phyloP scores from a whole-genome alignment of 2,329 filamentous ascomycete genomes.

The Decorospora gaudefroyi region DNA sequence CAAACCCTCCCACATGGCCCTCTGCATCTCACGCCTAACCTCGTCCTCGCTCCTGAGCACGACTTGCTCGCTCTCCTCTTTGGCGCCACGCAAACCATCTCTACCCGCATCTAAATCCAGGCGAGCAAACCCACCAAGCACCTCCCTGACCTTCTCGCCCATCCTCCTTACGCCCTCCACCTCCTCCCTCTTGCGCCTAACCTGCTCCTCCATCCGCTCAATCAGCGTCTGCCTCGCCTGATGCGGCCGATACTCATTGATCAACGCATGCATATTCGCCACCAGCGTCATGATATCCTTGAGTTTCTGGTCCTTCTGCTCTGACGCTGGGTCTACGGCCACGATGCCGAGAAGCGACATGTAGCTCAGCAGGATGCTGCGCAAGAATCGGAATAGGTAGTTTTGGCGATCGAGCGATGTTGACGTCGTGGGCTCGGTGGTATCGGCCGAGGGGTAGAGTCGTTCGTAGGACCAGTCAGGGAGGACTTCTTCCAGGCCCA shows the following conservation, averaged over 20 bases:
- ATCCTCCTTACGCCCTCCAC: constrained; percentile 69
- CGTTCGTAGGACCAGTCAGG: constrained; percentile 72
- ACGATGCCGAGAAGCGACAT: constrained; percentile 79
- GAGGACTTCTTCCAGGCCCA: constrained; percentile 57
- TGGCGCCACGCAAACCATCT: neutral
- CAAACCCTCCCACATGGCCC: constrained; percentile 44
- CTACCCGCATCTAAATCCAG: constrained; percentile 13
- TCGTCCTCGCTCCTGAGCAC: constrained; percentile 17
- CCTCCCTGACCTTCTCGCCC: constrained; percentile 71
- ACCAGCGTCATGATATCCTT: constrained; percentile 79
- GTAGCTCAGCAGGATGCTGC: constrained; percentile 86
- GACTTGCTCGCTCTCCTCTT: constrained; percentile 21
- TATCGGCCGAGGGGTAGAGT: constrained; percentile 59
- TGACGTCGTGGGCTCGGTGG: constrained; percentile 22
- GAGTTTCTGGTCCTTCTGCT: constrained; percentile 71
- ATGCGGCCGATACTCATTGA: constrained; percentile 93
- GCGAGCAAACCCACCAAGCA: constrained; percentile 68
- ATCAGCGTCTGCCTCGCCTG: constrained; percentile 90
- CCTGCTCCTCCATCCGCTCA: constrained; percentile 81
- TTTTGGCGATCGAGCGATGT: constrained; percentile 56
- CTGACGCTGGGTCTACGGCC: constrained; percentile 65
- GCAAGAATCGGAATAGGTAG: constrained; percentile 76
- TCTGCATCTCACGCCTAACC: constrained; percentile 34
- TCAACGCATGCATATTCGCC: constrained; percentile 87
- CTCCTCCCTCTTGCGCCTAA: constrained; percentile 73